Evolutionary conservation across 805 yeast species (phyloP), one percentile per base, ranked within the genome.

Genomic region (Hanseniaspora lachancei): DNA sequence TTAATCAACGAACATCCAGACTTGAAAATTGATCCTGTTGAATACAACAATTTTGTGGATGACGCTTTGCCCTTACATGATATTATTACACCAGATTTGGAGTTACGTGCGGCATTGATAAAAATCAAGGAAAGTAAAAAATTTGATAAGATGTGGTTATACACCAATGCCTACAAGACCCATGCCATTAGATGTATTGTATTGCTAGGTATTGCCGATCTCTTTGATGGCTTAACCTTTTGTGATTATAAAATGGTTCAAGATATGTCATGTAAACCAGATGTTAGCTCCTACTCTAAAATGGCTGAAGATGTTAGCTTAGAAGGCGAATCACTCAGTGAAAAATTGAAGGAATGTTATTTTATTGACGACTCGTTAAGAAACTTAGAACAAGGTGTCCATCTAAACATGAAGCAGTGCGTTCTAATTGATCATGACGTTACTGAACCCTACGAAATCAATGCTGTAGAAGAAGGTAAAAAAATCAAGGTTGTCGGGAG

Each of bases 131-230:
- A 58, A 13, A 64, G 69, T n/a, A 73, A 78, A 1, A 77, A 80
- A 59, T 80, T 83, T 57, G 83, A 81, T 62, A 75, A 82, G 63
- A 71, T 91, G 60, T 91, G 98, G 98, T 75, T 93, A 46, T 85
- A 88, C 64, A 91, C 98, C 5, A 91, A 91, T 67, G 97, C 98
- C 1, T 91, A 91, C 71, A 82, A 83, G 65, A 88, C 80, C 63
- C 98, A 91, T 69, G 98, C 91, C 0, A 63, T 81, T 47, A 75
- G 97, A 50, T 95, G 88, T 34, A 75, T 89, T 20, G 76, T 81
- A 44, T 73, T 91, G 49, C 72, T 91, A 49, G 97, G 96, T 1
- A 67, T 91, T 32, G 97, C 91, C n/a, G 96, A 89, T 66, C 66
- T 88, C 55, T 89, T 93, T 66, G 97, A 91, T 61, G 98, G 98